phyloP scores from a whole-genome alignment of 352 stramenopile genomes.

The Plasmopara viticola region DNA sequence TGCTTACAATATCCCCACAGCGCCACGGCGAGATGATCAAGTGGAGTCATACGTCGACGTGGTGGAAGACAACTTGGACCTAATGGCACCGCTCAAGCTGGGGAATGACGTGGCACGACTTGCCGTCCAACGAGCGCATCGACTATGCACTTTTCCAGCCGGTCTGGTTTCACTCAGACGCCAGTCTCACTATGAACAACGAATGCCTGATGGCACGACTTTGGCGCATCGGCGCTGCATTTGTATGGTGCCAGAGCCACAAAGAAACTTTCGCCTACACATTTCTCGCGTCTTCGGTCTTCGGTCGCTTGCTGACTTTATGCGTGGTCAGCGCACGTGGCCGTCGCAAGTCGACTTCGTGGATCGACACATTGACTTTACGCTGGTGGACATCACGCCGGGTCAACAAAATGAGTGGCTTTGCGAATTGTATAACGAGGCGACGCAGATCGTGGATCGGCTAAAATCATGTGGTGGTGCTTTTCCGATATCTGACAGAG shows the following conservation, averaged over 20 bases:
- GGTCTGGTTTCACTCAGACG: too few relatives aligned
- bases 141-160: background rate
- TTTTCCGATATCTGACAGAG: too few relatives aligned
- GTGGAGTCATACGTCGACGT: background rate
- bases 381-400: too few relatives aligned
- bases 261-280: background rate
- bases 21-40: background rate
- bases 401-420: too few relatives aligned
- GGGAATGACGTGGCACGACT: background rate
- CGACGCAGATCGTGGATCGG: too few relatives aligned
- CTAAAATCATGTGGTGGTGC: too few relatives aligned
- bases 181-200: too few relatives aligned
- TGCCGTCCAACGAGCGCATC: background rate
- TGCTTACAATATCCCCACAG: background rate
- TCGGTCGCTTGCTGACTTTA: background rate
- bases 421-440: too few relatives aligned
- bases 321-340: background rate
- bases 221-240: background rate
- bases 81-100: background rate
- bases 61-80: background rate
- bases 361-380: background rate
- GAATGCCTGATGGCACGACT: too few relatives aligned
- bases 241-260: background rate
- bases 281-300: background rate
- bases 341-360: constrained; percentile 1